Evolutionary conservation across 257 asterid genomes (phyloP).

Genomic region (Nicotiana knightiana): DNA sequence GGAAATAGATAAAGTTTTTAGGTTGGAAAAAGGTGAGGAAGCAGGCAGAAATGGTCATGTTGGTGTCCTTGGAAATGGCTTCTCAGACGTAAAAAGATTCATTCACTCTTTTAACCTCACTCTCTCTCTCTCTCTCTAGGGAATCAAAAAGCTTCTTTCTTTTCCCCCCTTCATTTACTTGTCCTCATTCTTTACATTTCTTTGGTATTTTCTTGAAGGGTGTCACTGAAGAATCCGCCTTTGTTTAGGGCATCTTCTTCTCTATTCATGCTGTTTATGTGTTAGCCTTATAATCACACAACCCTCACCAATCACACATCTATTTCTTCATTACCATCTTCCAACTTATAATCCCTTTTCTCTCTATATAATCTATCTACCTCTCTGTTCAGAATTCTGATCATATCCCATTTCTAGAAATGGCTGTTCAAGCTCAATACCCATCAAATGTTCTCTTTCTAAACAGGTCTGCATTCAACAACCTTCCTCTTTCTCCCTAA

Average conservation of each 20-base stretch:
- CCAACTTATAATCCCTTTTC: not conserved
- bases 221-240: slow-evolving; percentile 24
- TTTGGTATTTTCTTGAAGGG: slow-evolving; percentile 5
- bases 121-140: not conserved
- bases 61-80: not conserved
- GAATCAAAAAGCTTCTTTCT: not conserved
- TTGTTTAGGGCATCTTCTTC: slow-evolving; percentile 17
- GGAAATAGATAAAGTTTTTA: not conserved
- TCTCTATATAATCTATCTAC: not conserved
- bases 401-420: not conserved
- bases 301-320: slow-evolving; percentile 1
- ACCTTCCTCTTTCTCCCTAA: not conserved
- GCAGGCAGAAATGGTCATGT: slow-evolving; percentile 3
- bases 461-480: slow-evolving; percentile 26
- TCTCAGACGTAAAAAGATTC: not conserved
- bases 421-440: slow-evolving; percentile 55
- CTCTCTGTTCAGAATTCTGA: not conserved
- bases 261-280: slow-evolving; percentile 30
- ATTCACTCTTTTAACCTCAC: slow-evolving; percentile 1
- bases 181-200: not conserved
- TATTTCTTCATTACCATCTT: slow-evolving; percentile 2
- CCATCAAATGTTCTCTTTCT: slow-evolving; percentile 37
- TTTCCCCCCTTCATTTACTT: not conserved
- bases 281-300: slow-evolving; percentile 23
- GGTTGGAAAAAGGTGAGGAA: not conserved